Conservation (phyloP, 2,329 filamentous ascomycete genomes). For the Aspergillus sp. region DNA sequence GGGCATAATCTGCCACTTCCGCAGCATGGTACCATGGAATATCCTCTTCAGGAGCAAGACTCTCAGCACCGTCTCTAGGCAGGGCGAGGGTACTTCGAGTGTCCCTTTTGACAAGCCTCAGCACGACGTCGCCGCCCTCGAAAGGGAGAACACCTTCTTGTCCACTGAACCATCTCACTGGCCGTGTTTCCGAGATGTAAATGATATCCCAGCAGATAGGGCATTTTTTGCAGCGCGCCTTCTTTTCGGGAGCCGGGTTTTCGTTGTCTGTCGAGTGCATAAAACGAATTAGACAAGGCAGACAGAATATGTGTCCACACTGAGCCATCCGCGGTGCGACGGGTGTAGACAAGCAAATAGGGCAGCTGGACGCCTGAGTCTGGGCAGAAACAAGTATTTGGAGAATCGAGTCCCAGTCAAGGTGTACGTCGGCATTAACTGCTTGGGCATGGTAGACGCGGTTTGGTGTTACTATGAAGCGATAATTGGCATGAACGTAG, state of each 20-base stretch:
- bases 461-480: constrained; percentile 86
- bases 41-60: constrained; percentile 67
- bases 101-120: constrained; percentile 79
- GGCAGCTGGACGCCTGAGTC: constrained; percentile 85
- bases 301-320: constrained; percentile 95
- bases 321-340: constrained; percentile 95
- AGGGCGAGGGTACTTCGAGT: constrained; percentile 82
- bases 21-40: constrained; percentile 95
- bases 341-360: constrained; percentile 90
- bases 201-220: constrained; percentile 93
- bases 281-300: constrained; percentile 89
- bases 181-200: constrained; percentile 85
- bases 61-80: constrained; percentile 76
- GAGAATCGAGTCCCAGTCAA: constrained; percentile 88
- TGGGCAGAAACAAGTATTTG: constrained; percentile 89
- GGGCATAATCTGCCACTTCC: constrained; percentile 90
- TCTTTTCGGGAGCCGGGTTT: constrained; percentile 62
- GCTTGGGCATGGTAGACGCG: constrained; percentile 78
- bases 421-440: constrained; percentile 79
- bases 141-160: constrained; percentile 79
- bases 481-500: constrained; percentile 94
- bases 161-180: constrained; percentile 86
- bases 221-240: constrained; percentile 85
- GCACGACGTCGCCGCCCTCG: constrained; percentile 84
- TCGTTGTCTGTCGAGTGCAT: constrained; percentile 87